Base-by-base conservation (phyloP, 2,329 filamentous ascomycete species). In the Amylocarpus encephaloides region DNA sequence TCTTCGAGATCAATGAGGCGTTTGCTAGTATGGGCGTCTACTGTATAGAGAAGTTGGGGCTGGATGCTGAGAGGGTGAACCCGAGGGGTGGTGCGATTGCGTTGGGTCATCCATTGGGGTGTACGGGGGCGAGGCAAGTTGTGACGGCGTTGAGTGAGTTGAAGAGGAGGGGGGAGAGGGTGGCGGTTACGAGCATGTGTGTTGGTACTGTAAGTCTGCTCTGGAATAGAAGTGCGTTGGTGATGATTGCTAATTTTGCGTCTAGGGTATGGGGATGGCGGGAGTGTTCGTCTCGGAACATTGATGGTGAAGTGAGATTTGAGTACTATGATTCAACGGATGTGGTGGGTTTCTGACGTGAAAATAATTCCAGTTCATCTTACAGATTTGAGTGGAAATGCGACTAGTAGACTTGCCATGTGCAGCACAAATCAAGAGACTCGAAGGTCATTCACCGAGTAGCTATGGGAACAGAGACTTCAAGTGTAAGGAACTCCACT, bases 1-100 rank as follows among this genome's bases (percentile, higher is more conserved):
- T 97, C 65, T 96, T 80, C 67, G 92, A 97, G 79, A 95, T 97
- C 77, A 97, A 97, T 76, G 92, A 97, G 79, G 92, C 92, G 1
- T 97, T 97, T 70, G 92, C 92, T 40, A 92, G 86, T 51, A 97
- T 97, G 88, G 56, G 88, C 69, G 71, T 97, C 60, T 96, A 87
- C 83, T 96, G 89, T 70, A 82, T 88, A 55, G 86, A 92, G 64
- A 83, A 95, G 75, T 80, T 97, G 29, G 85, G 84, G 45, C 72
- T 97, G 22, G 85, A 88, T 43, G 67, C 77, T 48, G 84, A 87
- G 59, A 96, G 96, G 79, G 82, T 97, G 66, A 97, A 97, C 74
- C 91, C 91, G 63, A 94, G 95, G 80, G 92, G 92, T 59, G 92
- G 92, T 59, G 90, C 90, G 11, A 51, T 51, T 68, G 91, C 91